Evolutionary conservation across 2,329 filamentous ascomycete genomes (phyloP).

Genomic region (Rutstroemia sydowiana): DNA sequence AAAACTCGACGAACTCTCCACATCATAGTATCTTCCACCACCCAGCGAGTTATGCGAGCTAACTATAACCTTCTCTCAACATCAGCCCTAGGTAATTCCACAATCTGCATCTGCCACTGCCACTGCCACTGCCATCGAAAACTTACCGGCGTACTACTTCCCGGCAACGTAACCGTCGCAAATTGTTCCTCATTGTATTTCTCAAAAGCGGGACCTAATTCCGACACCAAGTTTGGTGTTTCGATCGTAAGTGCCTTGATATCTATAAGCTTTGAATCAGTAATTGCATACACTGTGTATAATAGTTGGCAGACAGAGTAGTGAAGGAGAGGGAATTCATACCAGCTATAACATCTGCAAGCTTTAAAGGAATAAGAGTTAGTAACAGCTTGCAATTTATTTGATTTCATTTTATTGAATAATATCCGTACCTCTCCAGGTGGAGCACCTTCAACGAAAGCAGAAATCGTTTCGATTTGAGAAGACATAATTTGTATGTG

Average conservation of each 20-base stretch:
- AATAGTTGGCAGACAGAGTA: background rate
- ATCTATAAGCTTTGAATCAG: conserved; percentile 47
- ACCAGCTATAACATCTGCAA: conserved; percentile 84
- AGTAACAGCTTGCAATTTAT: conserved; percentile 12
- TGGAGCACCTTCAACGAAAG: conserved; percentile 89
- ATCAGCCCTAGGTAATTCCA: conserved; percentile 14
- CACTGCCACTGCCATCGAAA: background rate
- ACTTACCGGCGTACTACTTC: conserved; percentile 67
- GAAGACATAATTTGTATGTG: conserved; percentile 31
- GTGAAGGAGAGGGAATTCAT: conserved; percentile 26
- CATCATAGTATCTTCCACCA: conserved; percentile 80
- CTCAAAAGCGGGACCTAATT: conserved; percentile 76
- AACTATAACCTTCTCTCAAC: conserved; percentile 56
- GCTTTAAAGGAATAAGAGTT: conserved; percentile 42
- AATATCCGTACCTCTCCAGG: conserved; percentile 73
- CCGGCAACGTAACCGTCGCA: conserved; percentile 79
- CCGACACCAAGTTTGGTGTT: conserved; percentile 58
- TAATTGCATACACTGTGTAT: too few relatives aligned
- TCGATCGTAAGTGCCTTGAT: conserved; percentile 79
- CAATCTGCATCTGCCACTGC: background rate
- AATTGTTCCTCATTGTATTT: conserved; percentile 97
- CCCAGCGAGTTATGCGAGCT: conserved; percentile 81
- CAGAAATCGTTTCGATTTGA: conserved; percentile 57
- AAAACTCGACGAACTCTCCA: conserved; percentile 82
- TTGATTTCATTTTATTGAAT: background rate